A percentile compares a stretch with the other conserved stretches of the same genome.
phyloP scores from a whole-genome alignment of 2,329 filamentous ascomycete genomes.

The Alternaria gaisen region DNA sequence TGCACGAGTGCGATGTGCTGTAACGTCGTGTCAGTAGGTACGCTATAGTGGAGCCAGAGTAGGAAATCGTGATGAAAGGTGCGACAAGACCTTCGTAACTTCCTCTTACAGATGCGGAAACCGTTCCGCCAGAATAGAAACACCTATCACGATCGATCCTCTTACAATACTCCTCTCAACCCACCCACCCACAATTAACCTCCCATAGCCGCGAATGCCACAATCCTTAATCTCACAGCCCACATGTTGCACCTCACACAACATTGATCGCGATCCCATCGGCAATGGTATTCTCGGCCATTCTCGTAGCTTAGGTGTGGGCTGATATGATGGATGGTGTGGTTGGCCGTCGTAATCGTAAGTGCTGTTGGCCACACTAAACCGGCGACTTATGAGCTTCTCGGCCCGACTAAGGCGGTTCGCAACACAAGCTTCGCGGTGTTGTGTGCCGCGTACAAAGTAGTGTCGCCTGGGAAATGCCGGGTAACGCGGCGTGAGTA shows the following conservation, averaged over 20 bases:
- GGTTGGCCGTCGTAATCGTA: not conserved
- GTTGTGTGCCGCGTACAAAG: conserved; percentile 1
- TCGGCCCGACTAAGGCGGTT: conserved; percentile 3
- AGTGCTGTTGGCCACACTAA: not conserved
- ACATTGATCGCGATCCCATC: not conserved
- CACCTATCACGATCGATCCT: conserved; percentile 1
- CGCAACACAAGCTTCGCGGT: conserved; percentile 2
- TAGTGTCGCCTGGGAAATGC: not conserved
- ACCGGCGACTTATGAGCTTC: conserved; percentile 1
- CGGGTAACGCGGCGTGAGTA: conserved; percentile 1
- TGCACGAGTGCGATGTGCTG: not conserved
- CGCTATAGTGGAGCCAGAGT: conserved; percentile 1
- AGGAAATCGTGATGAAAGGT: not conserved
- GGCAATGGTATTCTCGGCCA: conserved; percentile 1
- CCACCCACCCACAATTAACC: conserved; percentile 4
- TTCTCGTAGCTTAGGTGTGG: conserved; percentile 1
- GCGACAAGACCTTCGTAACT: not conserved
- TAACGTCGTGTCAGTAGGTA: not conserved
- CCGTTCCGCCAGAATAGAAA: not conserved
- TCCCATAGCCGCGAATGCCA: not conserved
- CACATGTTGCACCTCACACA: not conserved
- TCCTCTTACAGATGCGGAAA: conserved; percentile 1
- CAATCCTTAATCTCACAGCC: not conserved
- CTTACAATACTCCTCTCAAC: not conserved
- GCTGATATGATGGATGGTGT: not conserved